Evolutionary conservation across 345 rosid species (phyloP).

Genomic region (Salix koriyanagi): DNA sequence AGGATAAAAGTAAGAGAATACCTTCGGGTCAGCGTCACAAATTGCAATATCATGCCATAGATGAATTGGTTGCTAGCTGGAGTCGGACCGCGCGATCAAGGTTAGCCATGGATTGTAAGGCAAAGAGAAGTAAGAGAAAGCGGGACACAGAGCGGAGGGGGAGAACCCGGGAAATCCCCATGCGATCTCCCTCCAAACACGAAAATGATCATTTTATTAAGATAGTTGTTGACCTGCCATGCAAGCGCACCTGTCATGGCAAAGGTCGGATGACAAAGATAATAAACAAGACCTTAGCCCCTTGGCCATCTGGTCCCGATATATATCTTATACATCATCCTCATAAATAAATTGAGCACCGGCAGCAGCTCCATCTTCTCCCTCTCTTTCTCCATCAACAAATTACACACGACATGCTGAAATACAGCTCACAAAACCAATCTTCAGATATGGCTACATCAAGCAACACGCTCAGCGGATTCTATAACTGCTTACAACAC

Average conservation of each 20-base stretch:
- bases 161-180: conserved; percentile 80
- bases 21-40: background rate
- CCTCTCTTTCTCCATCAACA: background rate
- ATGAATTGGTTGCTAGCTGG: background rate
- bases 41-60: background rate
- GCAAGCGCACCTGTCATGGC: conserved; percentile 97
- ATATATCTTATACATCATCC: conserved; percentile 49
- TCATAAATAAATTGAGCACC: background rate
- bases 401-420: background rate
- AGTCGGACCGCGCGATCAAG: too few relatives aligned
- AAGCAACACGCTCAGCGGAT: background rate
- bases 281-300: conserved; percentile 34
- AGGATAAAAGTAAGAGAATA: background rate
- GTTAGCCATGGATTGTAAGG: background rate
- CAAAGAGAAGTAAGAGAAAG: background rate
- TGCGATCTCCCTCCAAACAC: conserved; percentile 77
- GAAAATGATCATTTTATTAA: conserved; percentile 43
- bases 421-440: background rate
- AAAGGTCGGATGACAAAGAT: conserved; percentile 80
- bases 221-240: conserved; percentile 62
- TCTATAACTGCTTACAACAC: background rate
- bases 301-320: conserved; percentile 38
- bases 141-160: conserved; percentile 31
- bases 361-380: background rate
- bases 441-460: background rate